Evolutionary conservation across 108 stramenopile genomes (phyloP), one percentile per base, ranked within the genome.

Genomic region (Pinguiococcus pyrenoidosus): DNA sequence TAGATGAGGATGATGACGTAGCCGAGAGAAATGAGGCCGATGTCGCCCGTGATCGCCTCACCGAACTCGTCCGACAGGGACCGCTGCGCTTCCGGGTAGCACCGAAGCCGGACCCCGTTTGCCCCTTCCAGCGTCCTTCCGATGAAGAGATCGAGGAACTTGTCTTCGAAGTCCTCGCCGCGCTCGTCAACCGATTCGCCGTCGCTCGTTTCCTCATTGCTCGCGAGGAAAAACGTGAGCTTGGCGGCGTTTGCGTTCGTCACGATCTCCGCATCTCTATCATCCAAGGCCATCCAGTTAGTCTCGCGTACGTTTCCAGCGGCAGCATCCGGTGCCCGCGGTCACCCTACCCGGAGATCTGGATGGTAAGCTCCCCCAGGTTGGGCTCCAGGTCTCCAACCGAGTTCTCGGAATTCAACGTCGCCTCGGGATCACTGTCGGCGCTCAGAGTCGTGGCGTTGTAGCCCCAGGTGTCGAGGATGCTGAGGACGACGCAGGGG

Each of bases 41-140:
- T 32, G 44, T 64, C 58, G 14, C 59, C 58, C n/a, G 23, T 24
- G 32, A 65, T 64, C 8, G 73, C 79, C 9, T 63, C 75, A 9
- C 83, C 79, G 49, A 85, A 82, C 52, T 82, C 79, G 68, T 81
- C 83, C 2, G 6, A 29, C 27, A 85, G 77, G 26, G 66, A 69
- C 12, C 81, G 59, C 2, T 51, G 17, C 2, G 83, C 71, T 23
- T 81, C 47, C 35, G 78, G 75, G 30, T 60, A 71, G 7, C 68
- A 61, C 28, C 46, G 24, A 17, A 72, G 22, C 12, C 46, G 13
- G 1, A 18, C 25, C 51, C 39, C 21, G 21, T 30, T 39, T 52
- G 37, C 8, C 14, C 12, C 22, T 10, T 2, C 26, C 45, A 22
- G 14, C 44, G 29, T 1, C 12, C 22, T 24, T 10, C 28, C 53